Percentiles rank a stretch among this genome's conserved stretches.
phyloP scores from a whole-genome alignment of 2,329 filamentous ascomycete genomes.

The Epichloe typhina region DNA sequence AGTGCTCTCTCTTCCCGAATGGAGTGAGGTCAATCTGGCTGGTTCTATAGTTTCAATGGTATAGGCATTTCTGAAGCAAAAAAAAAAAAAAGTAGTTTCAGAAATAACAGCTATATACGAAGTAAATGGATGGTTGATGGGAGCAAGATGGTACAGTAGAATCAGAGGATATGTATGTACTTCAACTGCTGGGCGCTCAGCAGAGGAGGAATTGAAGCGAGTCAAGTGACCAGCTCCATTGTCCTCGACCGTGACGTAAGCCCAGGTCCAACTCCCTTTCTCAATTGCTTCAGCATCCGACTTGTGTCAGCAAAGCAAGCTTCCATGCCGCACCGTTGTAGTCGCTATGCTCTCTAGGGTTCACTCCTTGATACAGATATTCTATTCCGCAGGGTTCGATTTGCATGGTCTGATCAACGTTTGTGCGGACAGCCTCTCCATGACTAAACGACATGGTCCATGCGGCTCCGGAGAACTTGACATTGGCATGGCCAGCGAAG shows the following conservation, averaged over 20 bases:
- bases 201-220: no score
- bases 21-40: no score
- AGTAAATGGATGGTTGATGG: background rate
- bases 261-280: no score
- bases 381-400: constrained; percentile 52
- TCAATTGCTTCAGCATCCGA: background rate
- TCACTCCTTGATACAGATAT: constrained; percentile 47
- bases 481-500: constrained; percentile 53
- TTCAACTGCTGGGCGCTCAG: no score
- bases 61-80: background rate
- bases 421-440: constrained; percentile 45
- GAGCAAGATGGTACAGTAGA: no score
- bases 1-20: no score
- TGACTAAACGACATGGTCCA: constrained; percentile 58
- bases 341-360: constrained; percentile 25
- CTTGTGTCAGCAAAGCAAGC: background rate
- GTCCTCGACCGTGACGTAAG: no score
- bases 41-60: no score
- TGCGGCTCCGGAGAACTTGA: constrained; percentile 25
- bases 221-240: no score
- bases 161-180: no score
- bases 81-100: background rate
- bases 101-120: background rate
- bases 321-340: constrained; percentile 22
- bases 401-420: constrained; percentile 47